Base-by-base conservation (phyloP, 352 stramenopile species). In the Globisporangium echinulatum region DNA sequence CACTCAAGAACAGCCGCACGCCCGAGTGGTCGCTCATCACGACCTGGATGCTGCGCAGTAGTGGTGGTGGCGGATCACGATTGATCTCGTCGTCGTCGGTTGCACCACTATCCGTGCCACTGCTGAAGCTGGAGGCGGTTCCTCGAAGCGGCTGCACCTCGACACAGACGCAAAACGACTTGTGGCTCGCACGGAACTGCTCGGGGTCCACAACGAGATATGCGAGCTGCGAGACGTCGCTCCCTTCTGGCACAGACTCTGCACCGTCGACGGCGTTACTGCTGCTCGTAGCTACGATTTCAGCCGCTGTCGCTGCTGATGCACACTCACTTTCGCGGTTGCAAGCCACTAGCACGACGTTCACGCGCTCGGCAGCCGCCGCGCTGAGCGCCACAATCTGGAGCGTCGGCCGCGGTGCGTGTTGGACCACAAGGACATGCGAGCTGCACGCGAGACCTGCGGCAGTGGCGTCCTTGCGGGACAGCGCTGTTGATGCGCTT, bases 1-100 rank as follows among this genome's bases (percentile, higher is more conserved):
- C 77, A 19, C 59, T 68, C 33, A 85, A 52, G 54, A 76, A 85
- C 15, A 82, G 48, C 46, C 74, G 64, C 4, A 74, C 58, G 0
- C 67, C 73, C 39, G 37, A 55, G n/a, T 57, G 53, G 54, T 80
- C 63, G 6, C 59, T 64, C 9, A 84, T 52, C 17, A 78, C 59
- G 1, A 75, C 68, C 47, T 87, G 73, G 11, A 81, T 38, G 9
- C 39, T 68, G 1, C 51, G 13, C 17, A 42, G 11, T 11, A 17
- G n/a, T 14, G n/a, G 43, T 7, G 15, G 43, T 5, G 43, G n/a
- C 7, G 15, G 6, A 8, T 50, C 9, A 8, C 54, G n/a, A 15
- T 9, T n/a, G 7, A 17, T 15, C 15, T 56, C 38, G 14, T 13
- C 46, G 11, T n/a, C 25, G 15, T 17, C 17, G 10, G 4, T 36